A percentile compares a stretch with the other conserved stretches of the same genome.
phyloP scores from a whole-genome alignment of 106 monocot genomes.

The Phalaenopsis equestris region DNA sequence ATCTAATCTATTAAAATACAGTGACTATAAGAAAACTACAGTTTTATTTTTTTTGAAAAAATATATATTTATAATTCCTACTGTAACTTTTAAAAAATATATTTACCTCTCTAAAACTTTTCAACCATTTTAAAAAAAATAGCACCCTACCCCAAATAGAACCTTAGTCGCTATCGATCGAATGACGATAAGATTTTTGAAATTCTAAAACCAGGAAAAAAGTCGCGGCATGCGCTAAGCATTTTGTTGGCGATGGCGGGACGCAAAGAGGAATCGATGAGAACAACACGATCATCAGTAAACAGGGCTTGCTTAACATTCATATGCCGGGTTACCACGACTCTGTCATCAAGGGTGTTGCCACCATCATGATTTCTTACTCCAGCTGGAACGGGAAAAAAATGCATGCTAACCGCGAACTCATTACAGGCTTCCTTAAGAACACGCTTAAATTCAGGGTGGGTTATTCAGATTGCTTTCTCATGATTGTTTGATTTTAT shows the following conservation, averaged over 20 bases:
- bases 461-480: background rate
- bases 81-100: no score
- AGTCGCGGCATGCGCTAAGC: conserved; percentile 32
- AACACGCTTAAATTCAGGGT: conserved; percentile 36
- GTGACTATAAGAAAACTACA: no score
- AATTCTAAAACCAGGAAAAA: conserved; percentile 13
- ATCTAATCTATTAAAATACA: no score
- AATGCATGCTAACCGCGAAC: conserved; percentile 26
- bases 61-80: no score
- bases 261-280: conserved; percentile 33
- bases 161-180: no score
- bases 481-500: background rate
- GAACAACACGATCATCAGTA: conserved; percentile 28
- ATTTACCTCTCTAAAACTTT: no score
- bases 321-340: conserved; percentile 44
- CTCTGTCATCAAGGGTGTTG: conserved; percentile 31
- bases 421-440: conserved; percentile 38
- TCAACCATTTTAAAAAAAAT: no score
- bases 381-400: conserved; percentile 38
- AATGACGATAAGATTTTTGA: no score
- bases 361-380: conserved; percentile 40
- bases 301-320: conserved; percentile 22
- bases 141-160: no score
- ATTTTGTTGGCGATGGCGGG: conserved; percentile 40
- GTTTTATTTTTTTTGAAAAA: no score